Evolutionary conservation across 1,139 yeast species (phyloP), one percentile per base, ranked within the genome.

Genomic region (Scheffersomyces segobiensis): DNA sequence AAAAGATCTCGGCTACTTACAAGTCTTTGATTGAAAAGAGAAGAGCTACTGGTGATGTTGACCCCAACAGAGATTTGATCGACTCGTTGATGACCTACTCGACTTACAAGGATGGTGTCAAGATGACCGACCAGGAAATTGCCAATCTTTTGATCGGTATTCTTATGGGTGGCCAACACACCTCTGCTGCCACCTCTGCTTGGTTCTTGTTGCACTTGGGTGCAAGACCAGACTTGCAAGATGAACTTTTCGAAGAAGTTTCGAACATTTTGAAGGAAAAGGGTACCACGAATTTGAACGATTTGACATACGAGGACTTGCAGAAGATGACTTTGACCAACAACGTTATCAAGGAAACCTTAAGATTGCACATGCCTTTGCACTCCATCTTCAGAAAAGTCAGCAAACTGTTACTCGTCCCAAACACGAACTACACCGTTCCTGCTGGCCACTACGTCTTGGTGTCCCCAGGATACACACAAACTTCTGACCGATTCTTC

Each of bases 111-210:
- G 99, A 95, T 71, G 99, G 99, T 65, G 87, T 87, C 53, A 83
- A 84, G 69, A 93, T 95, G 98, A 88, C 97, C 49, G 99, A 96
- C 73, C 88, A 88, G 72, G 97, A 95, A 78, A 92, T 95, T 71
- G 96, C 98, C 51, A 90, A 93, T 76, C 82, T 96, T 73, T 82
- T 93, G 76, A 95, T 95, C 75, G 99, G 98, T 73, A 88, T 96
- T 57, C 83, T 96, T 63, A 95, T 95, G 99, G 99, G 99, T 67
- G 99, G 99, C 62, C 99, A 95, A 79, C 99, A 95, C 76, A 96
- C 99, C 42, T 90, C 97, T 66, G 96, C 98, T 53, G 85, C 98
- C 32, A 95, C 99, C 26, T 91, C 97, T 53, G 91, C 98, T 32
- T 95, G 99, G 99, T 87, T 87, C 69, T 81, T 95, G 71, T 83